phyloP scores from a whole-genome alignment of 495 filamentous ascomycete genomes.

The Clohesyomyces aquaticus region DNA sequence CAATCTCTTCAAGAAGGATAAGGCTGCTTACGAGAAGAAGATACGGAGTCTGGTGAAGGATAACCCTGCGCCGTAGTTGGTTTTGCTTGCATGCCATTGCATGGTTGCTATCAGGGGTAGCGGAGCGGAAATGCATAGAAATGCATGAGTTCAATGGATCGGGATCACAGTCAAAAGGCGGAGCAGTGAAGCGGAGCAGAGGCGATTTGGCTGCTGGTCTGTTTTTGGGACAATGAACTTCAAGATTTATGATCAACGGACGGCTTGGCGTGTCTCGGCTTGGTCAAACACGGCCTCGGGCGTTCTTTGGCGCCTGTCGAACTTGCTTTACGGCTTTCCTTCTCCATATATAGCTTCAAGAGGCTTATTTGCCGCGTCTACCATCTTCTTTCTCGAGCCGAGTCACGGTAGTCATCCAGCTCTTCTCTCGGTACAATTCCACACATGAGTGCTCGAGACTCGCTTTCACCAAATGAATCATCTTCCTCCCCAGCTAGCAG shows the following conservation, averaged over 20 bases:
- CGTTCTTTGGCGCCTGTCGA: neutral
- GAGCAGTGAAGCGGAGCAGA: neutral
- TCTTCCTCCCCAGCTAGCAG: neutral
- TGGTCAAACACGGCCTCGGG: conserved; percentile 7
- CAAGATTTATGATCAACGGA: conserved; percentile 7
- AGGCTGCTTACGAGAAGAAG: conserved; percentile 81
- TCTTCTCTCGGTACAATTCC: neutral
- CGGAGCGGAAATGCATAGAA: no score
- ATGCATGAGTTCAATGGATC: no score
- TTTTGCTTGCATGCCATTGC: neutral
- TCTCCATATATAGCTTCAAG: neutral
- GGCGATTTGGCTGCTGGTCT: neutral
- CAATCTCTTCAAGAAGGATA: conserved; percentile 93
- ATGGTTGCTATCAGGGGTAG: no score
- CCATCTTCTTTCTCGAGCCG: neutral
- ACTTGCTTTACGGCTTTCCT: neutral
- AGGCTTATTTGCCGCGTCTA: neutral
- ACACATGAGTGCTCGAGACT: neutral
- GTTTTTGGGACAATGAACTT: neutral
- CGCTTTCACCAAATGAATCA: neutral
- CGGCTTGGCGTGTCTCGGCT: neutral
- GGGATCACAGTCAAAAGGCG: no score
- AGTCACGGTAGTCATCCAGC: neutral
- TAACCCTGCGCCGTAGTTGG: conserved; percentile 65
- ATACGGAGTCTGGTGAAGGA: conserved; percentile 85